phyloP scores from a whole-genome alignment of 331 rosid species.

The Malus hybrid region DNA sequence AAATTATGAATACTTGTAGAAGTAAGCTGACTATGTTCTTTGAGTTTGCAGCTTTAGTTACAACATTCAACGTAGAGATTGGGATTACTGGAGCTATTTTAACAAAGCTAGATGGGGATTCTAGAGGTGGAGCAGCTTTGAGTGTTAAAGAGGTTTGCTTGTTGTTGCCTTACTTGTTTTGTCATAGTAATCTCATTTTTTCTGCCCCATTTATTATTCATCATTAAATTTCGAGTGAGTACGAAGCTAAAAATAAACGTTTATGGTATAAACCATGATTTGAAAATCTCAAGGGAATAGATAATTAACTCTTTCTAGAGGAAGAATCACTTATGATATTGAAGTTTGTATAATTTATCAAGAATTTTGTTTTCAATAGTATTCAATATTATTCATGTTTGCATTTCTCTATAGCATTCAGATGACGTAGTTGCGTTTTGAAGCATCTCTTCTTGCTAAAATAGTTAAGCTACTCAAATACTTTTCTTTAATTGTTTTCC shows the following conservation, averaged over 20 bases:
- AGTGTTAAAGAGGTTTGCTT: constrained; percentile 87
- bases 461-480: background rate
- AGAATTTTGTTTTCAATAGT: background rate
- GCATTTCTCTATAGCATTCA: constrained; percentile 4
- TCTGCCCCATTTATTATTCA: background rate
- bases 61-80: constrained; percentile 92
- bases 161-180: background rate
- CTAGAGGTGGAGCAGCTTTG: constrained; percentile 99
- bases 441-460: background rate
- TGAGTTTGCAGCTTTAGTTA: constrained; percentile 64
- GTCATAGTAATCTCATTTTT: background rate
- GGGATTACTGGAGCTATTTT: constrained; percentile 98
- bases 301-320: background rate
- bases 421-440: background rate
- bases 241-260: background rate
- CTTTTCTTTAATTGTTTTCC: background rate
- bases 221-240: background rate
- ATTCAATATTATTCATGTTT: background rate
- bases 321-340: background rate
- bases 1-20: background rate
- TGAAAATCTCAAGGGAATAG: background rate
- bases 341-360: background rate
- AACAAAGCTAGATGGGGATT: constrained; percentile 98
- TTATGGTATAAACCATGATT: background rate
- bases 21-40: constrained; percentile 12